Percentiles rank a stretch among this genome's conserved stretches.
Conservation (phyloP, 129 eudicot genomes). For the Dittrichia graveolens region DNA sequence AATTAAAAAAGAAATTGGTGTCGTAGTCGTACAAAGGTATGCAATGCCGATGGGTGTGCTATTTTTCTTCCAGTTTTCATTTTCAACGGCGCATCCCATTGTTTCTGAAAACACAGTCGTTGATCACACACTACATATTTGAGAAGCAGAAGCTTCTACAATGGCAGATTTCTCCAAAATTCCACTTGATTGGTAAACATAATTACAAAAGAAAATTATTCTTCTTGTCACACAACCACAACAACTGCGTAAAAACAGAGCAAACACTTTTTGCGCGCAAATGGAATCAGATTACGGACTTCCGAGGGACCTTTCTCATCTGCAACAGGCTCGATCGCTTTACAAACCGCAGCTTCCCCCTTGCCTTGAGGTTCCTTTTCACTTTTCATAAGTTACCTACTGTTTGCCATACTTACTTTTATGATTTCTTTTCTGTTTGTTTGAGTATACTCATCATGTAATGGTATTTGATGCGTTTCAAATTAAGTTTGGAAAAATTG, state of each 20-base stretch:
- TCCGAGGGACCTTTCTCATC: slow-evolving; percentile 76
- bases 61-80: slow-evolving; percentile 4
- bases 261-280: not conserved
- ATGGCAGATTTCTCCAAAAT: slow-evolving; percentile 14
- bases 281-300: slow-evolving; percentile 94
- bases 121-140: not conserved
- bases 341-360: slow-evolving; percentile 89
- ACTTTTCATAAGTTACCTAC: not conserved
- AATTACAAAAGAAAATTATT: not conserved
- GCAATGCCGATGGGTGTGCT: not conserved
- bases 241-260: slow-evolving; percentile 37
- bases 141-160: not conserved
- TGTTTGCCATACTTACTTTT: not conserved
- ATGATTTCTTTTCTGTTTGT: not conserved
- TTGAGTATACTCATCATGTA: not conserved
- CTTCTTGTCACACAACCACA: not conserved
- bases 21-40: slow-evolving; percentile 8
- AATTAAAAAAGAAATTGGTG: not conserved
- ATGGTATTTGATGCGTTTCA: not conserved
- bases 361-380: slow-evolving; percentile 73
- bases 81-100: slow-evolving; percentile 31
- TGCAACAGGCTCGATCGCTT: slow-evolving; percentile 74
- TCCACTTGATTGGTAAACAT: not conserved
- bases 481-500: not conserved
- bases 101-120: slow-evolving; percentile 9